Base-by-base conservation (phyloP, 805 yeast species). In the Grigorovia jiainica region DNA sequence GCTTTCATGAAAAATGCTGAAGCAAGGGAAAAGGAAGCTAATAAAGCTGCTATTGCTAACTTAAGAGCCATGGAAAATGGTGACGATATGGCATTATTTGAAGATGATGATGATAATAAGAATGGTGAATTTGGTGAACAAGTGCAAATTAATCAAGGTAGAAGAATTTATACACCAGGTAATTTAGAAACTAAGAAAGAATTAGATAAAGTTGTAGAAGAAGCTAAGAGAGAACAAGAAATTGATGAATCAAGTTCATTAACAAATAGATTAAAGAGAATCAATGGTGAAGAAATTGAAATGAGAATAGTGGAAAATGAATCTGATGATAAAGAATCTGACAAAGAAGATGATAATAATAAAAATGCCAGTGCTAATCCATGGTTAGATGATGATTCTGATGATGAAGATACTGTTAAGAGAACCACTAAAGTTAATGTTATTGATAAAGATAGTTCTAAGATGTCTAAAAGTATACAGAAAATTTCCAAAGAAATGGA, bases 1-100 rank as follows among this genome's bases (percentile, higher is more conserved):
- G 95, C 89, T 50, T 90, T 90, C 61, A 90, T 90, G 97, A 80
- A 73, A 50, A 82, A 82, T 46, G 97, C 97, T 1, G 95, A 82
- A 47, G 79, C 78, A 43, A 73, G 79, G 49, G 75, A 76, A 47
- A 73, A 70, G 44, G 70, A 72, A 41, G 77, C 71, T 34, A 89
- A 86, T 59, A 62, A 69, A 40, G 68, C 70, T 44, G 71, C 73
- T 25, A 59, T 78, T 34, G 73, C 69, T 45, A 66, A 68, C 38
- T 55, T 86, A 43, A 73, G 73, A 48, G 61, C 72, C 43, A 63
- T 75, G 40, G 70, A 72, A 34, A 60, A 61, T 33, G 76, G 73
- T 20, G 70, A 64, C 15, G 80, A 72, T 30, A 53, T 64, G 27
- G 64, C 58, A 9, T 39, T 46, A 7, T 46, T 47, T 24, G 31